These are phyloP conservation scores for Pythium oligandrum DNA, from an alignment of 352 stramenopile genomes.

Conservation along the genomic window DNA sequence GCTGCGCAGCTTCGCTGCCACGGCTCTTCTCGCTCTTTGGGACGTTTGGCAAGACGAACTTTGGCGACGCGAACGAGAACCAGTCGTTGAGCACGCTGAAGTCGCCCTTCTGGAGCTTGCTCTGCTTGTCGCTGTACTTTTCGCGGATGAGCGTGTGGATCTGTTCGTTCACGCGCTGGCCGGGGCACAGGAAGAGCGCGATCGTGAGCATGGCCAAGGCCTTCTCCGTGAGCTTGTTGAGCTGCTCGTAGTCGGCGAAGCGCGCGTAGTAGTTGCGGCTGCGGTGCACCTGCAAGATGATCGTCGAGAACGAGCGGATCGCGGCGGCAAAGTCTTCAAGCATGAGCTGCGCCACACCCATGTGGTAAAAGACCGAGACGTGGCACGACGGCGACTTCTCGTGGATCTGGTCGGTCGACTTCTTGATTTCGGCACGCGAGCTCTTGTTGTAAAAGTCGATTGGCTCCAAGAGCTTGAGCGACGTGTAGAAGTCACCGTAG, in stretches of 20 bases:
- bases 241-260: conserved; percentile 92
- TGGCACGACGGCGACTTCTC: conserved; percentile 90
- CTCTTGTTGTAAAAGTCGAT: conserved; percentile 89
- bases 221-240: conserved; percentile 94
- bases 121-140: conserved; percentile 92
- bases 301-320: conserved; percentile 84
- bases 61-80: conserved; percentile 92
- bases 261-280: conserved; percentile 89
- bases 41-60: conserved; percentile 91
- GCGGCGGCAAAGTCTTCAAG: conserved; percentile 94
- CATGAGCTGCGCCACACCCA: conserved; percentile 97
- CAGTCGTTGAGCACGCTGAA: conserved; percentile 81
- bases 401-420: conserved; percentile 79
- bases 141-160: conserved; percentile 89
- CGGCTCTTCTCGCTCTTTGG: conserved; percentile 56
- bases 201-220: conserved; percentile 93
- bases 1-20: conserved; percentile 56
- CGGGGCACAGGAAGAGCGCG: conserved; percentile 84
- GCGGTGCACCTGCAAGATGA: conserved; percentile 87
- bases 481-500: conserved; percentile 95
- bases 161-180: conserved; percentile 80
- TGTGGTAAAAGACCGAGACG: conserved; percentile 96
- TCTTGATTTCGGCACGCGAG: conserved; percentile 32
- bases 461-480: conserved; percentile 88
- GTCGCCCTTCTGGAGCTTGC: conserved; percentile 80